These are phyloP conservation scores for Colletotrichum gigasporum DNA, from an alignment of 2,329 filamentous ascomycete genomes.

Conservation along the genomic window DNA sequence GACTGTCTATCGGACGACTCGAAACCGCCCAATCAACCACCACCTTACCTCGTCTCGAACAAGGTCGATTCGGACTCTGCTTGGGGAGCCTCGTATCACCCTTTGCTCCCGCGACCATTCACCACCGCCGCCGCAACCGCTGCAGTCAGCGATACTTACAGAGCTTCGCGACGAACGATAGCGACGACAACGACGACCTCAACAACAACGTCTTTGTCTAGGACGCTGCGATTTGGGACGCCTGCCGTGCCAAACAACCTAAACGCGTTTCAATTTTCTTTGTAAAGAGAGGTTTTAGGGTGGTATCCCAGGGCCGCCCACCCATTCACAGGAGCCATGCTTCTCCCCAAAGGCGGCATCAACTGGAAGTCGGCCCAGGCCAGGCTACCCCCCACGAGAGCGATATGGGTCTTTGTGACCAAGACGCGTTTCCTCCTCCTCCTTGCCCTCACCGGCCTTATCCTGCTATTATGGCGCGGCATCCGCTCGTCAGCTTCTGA, in stretches of 20 bases:
- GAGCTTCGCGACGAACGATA: neutral
- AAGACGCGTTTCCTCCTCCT: conserved; percentile 82
- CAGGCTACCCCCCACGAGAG: conserved; percentile 79
- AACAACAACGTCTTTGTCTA: neutral
- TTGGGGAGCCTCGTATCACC: conserved; percentile 17
- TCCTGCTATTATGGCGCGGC: conserved; percentile 89
- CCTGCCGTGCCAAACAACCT: conserved; percentile 2
- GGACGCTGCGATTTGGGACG: neutral
- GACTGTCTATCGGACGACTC: conserved; percentile 21
- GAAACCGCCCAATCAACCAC: conserved; percentile 20
- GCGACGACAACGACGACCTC: neutral
- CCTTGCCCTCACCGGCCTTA: conserved; percentile 73
- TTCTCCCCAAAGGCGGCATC: conserved; percentile 88
- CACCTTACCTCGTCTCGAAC: neutral
- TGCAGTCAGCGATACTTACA: conserved; percentile 1
- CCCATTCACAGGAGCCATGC: conserved; percentile 63
- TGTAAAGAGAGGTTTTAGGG: conserved; percentile 36
- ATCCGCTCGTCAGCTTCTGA: conserved; percentile 83
- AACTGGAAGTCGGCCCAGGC: conserved; percentile 92
- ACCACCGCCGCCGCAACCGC: neutral
- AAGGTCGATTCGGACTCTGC: neutral
- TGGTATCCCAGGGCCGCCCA: conserved; percentile 52
- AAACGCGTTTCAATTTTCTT: conserved; percentile 1
- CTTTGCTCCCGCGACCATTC: neutral
- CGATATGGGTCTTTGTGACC: conserved; percentile 75